Evolutionary conservation across 805 yeast genomes (phyloP).

Genomic region (Pachysolen tannophilus): DNA sequence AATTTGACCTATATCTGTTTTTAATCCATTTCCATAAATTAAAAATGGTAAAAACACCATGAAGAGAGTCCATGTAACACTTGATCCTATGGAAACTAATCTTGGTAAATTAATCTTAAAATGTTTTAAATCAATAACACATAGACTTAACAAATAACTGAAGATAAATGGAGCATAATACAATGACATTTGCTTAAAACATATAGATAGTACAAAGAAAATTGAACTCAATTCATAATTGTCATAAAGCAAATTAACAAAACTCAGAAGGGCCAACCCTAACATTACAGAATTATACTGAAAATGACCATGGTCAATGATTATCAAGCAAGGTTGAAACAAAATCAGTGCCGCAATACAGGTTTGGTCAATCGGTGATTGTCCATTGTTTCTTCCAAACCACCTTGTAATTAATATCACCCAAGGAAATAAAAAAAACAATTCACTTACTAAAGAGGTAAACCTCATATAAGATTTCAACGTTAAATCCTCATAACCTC

Average conservation of each 20-base stretch:
- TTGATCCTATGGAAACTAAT: conserved; percentile 51
- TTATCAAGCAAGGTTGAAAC: conserved; percentile 72
- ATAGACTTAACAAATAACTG: conserved; percentile 60
- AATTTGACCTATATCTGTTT: conserved; percentile 47
- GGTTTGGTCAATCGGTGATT: conserved; percentile 65
- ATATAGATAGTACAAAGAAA: conserved; percentile 68
- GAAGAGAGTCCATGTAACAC: conserved; percentile 49
- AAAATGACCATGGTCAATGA: conserved; percentile 96
- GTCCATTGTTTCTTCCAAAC: conserved; percentile 47
- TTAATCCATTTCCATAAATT: conserved; percentile 29
- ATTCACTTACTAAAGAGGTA: conserved; percentile 71
- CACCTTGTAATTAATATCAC: conserved; percentile 63
- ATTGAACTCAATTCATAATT: conserved; percentile 62
- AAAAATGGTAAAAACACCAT: conserved; percentile 55
- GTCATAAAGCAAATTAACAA: conserved; percentile 57
- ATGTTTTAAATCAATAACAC: conserved; percentile 24
- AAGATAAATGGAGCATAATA: conserved; percentile 90
- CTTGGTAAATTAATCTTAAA: conserved; percentile 41
- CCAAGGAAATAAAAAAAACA: conserved; percentile 71
- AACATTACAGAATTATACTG: conserved; percentile 94
- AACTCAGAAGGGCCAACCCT: conserved; percentile 67
- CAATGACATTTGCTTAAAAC: conserved; percentile 93
- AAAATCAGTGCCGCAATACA: conserved; percentile 72
- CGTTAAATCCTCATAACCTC: conserved; percentile 64
- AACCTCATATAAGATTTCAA: conserved; percentile 81